Evolutionary conservation across 2,329 filamentous ascomycete species (phyloP), one percentile per base, ranked within the genome.

Genomic region (Neophaeococcomyces mojaviensis): DNA sequence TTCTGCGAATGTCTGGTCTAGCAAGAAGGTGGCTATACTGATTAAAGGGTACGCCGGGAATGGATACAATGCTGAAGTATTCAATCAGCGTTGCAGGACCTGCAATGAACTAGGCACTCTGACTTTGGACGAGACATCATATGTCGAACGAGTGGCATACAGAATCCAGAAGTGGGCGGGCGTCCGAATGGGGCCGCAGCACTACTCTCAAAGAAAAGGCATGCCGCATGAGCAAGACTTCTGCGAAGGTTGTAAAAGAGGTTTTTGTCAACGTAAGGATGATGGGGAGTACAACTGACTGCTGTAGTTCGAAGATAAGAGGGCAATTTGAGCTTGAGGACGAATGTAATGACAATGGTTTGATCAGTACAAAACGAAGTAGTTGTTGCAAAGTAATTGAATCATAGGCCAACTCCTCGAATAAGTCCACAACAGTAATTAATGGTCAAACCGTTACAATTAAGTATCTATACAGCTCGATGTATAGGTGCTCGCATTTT

Each of bases 51-150:
- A 70, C 54, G 35, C 50, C 3, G 54, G 46, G 13, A 10, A 54
- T 31, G 54, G 54, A 57, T 72, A 72, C 51, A 72, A 71, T 52
- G 68, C 66, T 36, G 56, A 64, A 47, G 67, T 72, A 35, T 72
- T 70, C 52, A 57, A 67, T 50, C 67, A 71, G 54, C 60, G 61
- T 6, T 71, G 66, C 53, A 62, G 60, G 44, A 13, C 10, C 12
- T 71, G 67, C 53, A 52, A 62, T 9, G 22, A 13, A n/a, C 54
- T 68, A 0, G 61, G 64, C 43, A 50, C 58, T 35, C 65, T 65
- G 15, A 24, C 52, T 24, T 51, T 68, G 28, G 59, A 69, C 53
- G 47, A 60, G 37, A 15, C 26, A 28, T 65, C 62, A 18, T 71
- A 71, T 55, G 61, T 63, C 44, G 65, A 71, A 49, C 59, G 69